Conservation (phyloP, 257 asterid species). For the Solanum rostratum region DNA sequence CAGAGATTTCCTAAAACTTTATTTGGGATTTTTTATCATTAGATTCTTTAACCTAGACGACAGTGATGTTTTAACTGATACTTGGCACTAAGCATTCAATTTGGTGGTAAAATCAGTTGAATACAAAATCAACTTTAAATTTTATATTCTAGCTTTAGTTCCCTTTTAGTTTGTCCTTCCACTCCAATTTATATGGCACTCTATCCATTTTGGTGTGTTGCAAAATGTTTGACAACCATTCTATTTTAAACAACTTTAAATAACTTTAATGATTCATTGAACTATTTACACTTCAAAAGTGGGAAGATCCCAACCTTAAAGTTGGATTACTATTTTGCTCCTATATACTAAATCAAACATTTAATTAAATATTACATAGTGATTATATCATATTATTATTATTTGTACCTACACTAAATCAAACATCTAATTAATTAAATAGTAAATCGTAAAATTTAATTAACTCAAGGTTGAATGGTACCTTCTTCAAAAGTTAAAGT, state of each 20-base stretch:
- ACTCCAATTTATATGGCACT: background rate
- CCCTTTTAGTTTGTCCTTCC: background rate
- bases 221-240: background rate
- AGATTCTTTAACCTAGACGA: background rate
- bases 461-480: too few species aligned
- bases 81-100: background rate
- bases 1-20: background rate
- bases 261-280: background rate
- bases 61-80: background rate
- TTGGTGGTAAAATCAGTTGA: background rate
- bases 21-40: background rate
- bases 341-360: too few species aligned
- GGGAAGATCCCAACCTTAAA: too few species aligned
- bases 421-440: too few species aligned
- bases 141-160: background rate
- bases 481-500: too few species aligned
- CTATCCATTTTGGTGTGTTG: background rate
- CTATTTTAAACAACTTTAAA: background rate
- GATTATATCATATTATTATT: too few species aligned
- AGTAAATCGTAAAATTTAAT: too few species aligned
- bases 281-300: background rate
- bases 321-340: too few species aligned
- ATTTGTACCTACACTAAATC: too few species aligned
- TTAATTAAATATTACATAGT: too few species aligned
- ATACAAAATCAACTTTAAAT: background rate